Conservation (phyloP, 1,284 basidiomycete genomes). For the Austroboletus olivaceoglutinosus region DNA sequence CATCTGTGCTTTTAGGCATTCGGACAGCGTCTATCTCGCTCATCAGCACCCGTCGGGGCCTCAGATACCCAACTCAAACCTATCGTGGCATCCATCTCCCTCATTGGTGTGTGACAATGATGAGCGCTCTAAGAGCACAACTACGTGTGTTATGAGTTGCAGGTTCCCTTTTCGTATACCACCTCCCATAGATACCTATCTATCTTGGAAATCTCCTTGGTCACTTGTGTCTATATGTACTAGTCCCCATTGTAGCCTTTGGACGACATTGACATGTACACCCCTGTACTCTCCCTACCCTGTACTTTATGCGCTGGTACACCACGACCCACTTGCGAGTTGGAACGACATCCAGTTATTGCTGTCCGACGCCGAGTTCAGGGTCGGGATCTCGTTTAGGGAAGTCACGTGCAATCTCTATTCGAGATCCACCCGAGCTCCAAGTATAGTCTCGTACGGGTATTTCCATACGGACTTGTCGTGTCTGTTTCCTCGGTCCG, state of each 20-base stretch:
- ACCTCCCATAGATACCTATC: background rate
- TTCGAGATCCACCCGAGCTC: background rate
- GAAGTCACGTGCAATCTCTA: background rate
- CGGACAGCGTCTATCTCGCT: constrained; percentile 37
- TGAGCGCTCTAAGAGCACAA: background rate
- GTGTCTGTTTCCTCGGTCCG: background rate
- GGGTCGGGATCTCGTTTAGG: no score
- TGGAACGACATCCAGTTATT: no score
- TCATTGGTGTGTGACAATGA: constrained; percentile 29
- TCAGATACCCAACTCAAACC: constrained; percentile 43
- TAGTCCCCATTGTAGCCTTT: background rate
- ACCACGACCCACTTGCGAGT: no score
- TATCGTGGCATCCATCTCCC: constrained; percentile 39
- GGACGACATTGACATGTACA: background rate
- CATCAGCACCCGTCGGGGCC: constrained; percentile 36
- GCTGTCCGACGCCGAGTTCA: no score
- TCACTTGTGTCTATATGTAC: background rate
- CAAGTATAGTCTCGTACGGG: background rate
- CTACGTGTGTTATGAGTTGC: background rate
- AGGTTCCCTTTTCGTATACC: background rate
- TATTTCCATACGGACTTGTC: background rate
- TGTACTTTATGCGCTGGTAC: background rate
- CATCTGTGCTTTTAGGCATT: constrained; percentile 33
- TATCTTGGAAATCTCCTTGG: background rate
- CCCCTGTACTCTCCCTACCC: background rate